Evolutionary conservation across 768 basidiomycete species (phyloP).

Genomic region (Lentinula guzmanii): DNA sequence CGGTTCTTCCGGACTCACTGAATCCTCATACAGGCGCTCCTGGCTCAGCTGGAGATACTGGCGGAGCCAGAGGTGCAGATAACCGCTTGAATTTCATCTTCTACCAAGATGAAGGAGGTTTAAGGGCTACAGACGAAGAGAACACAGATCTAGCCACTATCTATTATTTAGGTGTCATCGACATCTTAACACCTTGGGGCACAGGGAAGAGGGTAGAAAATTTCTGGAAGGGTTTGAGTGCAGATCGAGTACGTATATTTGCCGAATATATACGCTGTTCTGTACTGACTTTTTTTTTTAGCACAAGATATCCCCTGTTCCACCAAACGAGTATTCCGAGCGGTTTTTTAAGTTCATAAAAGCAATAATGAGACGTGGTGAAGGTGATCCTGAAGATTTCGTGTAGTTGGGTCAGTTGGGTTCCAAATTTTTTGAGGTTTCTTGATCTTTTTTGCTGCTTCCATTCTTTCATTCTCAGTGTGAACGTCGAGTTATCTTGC

Average conservation of each 20-base stretch:
- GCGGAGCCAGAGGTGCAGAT: slow-evolving; percentile 18
- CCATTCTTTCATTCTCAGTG: background rate
- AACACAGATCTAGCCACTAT: slow-evolving; percentile 73
- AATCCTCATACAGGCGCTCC: background rate
- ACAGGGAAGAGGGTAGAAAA: slow-evolving; percentile 76
- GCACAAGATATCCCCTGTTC: slow-evolving; percentile 95
- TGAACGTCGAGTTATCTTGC: background rate
- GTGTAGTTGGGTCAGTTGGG: background rate
- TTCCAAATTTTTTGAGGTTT: background rate
- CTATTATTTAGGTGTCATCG: slow-evolving; percentile 95
- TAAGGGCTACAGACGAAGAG: slow-evolving; percentile 82
- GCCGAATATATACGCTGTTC: background rate
- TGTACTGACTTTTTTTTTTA: slow-evolving; percentile 21
- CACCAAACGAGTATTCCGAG: slow-evolving; percentile 79
- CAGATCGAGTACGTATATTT: slow-evolving; percentile 71
- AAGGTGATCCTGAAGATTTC: slow-evolving; percentile 36
- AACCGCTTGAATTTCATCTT: slow-evolving; percentile 79
- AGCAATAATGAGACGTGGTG: slow-evolving; percentile 80
- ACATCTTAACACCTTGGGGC: slow-evolving; percentile 90
- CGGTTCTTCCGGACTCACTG: slow-evolving; percentile 55
- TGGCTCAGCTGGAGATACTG: background rate
- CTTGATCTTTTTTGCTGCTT: background rate
- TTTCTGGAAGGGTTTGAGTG: slow-evolving; percentile 85
- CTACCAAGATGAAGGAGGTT: slow-evolving; percentile 94
- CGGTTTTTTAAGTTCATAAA: slow-evolving; percentile 88